Conservation (phyloP, 2,329 filamentous ascomycete species). For the Aspergillaceae sp. region DNA sequence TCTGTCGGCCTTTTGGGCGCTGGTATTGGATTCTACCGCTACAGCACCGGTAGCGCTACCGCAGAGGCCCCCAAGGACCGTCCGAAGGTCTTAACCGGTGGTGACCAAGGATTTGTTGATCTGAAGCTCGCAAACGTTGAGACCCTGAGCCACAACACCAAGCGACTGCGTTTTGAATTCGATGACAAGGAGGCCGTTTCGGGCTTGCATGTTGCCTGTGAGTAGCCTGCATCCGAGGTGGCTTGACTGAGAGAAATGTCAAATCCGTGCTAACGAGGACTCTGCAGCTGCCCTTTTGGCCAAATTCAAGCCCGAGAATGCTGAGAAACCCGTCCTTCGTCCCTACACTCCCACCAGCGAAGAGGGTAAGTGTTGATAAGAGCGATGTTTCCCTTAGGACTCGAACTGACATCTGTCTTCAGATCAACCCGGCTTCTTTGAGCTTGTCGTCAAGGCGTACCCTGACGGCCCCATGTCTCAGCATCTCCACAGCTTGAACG, state of each 20-base stretch:
- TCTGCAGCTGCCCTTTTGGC: conserved; percentile 67
- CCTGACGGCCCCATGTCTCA: conserved; percentile 83
- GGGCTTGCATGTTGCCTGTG: conserved; percentile 70
- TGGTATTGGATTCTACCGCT: conserved; percentile 52
- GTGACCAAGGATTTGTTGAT: conserved; percentile 80
- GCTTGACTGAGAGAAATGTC: not conserved
- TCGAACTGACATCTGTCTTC: not conserved
- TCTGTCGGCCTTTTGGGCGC: conserved; percentile 31
- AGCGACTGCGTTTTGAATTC: conserved; percentile 80
- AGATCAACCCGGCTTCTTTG: conserved; percentile 71
- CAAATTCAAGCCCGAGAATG: conserved; percentile 77
- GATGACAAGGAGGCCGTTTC: conserved; percentile 77
- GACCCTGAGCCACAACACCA: conserved; percentile 86
- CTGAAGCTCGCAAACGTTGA: conserved; percentile 73
- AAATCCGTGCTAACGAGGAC: conserved; percentile 2
- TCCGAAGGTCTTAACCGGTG: conserved; percentile 61
- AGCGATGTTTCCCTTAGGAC: too few species aligned
- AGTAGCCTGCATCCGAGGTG: conserved; percentile 13
- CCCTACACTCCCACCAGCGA: conserved; percentile 91
- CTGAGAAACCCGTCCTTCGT: conserved; percentile 76
- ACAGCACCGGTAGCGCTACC: conserved; percentile 24
- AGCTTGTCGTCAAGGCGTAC: conserved; percentile 89
- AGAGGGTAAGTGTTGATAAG: conserved; percentile 48
- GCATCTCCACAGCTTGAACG: conserved; percentile 73
- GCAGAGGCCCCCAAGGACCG: conserved; percentile 28